Base-by-base conservation (phyloP, 2,329 filamentous ascomycete species). In the Anisogramma anomala region DNA sequence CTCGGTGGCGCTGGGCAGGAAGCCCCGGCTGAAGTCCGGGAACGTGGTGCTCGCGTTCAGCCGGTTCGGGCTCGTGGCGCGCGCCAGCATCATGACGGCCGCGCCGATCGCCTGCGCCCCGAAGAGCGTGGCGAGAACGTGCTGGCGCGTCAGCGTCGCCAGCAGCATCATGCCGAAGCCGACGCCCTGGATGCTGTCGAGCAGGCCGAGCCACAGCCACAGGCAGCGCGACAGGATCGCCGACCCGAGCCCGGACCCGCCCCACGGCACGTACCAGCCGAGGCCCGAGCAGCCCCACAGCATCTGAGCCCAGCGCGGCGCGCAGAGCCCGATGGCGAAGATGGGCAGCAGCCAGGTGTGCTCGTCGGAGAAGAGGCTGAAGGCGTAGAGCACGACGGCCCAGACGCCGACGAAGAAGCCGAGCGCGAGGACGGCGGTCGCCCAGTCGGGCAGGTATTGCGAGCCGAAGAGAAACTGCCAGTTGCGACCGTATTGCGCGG, bases 121-220 rank as follows among this genome's bases (percentile, higher is more conserved):
- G 33, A 79, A 65, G 19, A 82, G 61, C 0, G 75, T 73, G 48
- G 76, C 78, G 38, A 72, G 67, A 43, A 81, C 76, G 53, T 82
- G 78, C 55, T 78, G 67, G 15, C 78, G 63, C 1, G 77, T 81
- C 49, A 79, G 58, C 0, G 77, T 81, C 53, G 79, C 75, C 23
- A 82, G 58, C 5, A 82, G 62, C 41, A 82, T 74, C 76, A 81
- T 82, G 43, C 78, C 78, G 41, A 82, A 71, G 2, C 78, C 78
- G 3, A 81, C 70, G 25, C 76, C 75, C 55, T 82, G 78, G 9
- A 82, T 60, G 8, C 73, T 67, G 51, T 82, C 78, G 6, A 82
- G 63, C 3, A 80, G 67, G 32, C 78, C 78, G 0, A 82, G 68
- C 77, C 77, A 82, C 13, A 82, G 64, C 77, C 78, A 82, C 5